phyloP scores from a whole-genome alignment of 805 yeast genomes.

The Candida coquimbonensis region DNA sequence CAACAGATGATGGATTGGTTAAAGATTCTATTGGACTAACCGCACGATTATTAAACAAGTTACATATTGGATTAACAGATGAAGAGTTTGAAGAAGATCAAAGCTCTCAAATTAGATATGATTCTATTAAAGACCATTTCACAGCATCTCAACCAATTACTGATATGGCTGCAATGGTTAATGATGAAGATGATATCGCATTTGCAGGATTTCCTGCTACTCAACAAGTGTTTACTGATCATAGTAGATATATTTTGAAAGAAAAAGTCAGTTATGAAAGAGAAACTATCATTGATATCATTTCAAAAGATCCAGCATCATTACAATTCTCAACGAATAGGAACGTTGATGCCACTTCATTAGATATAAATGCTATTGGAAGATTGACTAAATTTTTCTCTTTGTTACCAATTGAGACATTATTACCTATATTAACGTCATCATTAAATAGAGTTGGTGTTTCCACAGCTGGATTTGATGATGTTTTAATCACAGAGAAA shows the following conservation, averaged over 20 bases:
- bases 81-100: constrained; percentile 28
- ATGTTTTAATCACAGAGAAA: constrained; percentile 6
- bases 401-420: constrained; percentile 33
- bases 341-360: neutral
- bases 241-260: constrained; percentile 25
- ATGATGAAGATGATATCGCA: constrained; percentile 26
- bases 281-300: constrained; percentile 28
- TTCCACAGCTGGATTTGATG: constrained; percentile 16
- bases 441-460: constrained; percentile 38
- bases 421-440: constrained; percentile 35
- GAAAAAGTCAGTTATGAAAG: constrained; percentile 20
- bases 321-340: constrained; percentile 35
- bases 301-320: constrained; percentile 44
- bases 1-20: constrained; percentile 43
- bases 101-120: constrained; percentile 16
- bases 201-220: constrained; percentile 27
- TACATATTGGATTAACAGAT: constrained; percentile 48
- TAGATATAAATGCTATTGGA: constrained; percentile 28
- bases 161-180: constrained; percentile 35
- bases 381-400: constrained; percentile 49
- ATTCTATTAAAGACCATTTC: constrained; percentile 17
- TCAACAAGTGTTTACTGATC: constrained; percentile 35
- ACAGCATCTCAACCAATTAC: constrained; percentile 42
- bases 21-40: constrained; percentile 46
- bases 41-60: constrained; percentile 40